A percentile compares a stretch with the other conserved stretches of the same genome.
phyloP scores from a whole-genome alignment of 2,329 filamentous ascomycete species.

The Aspergillus fumigatiaffinis region DNA sequence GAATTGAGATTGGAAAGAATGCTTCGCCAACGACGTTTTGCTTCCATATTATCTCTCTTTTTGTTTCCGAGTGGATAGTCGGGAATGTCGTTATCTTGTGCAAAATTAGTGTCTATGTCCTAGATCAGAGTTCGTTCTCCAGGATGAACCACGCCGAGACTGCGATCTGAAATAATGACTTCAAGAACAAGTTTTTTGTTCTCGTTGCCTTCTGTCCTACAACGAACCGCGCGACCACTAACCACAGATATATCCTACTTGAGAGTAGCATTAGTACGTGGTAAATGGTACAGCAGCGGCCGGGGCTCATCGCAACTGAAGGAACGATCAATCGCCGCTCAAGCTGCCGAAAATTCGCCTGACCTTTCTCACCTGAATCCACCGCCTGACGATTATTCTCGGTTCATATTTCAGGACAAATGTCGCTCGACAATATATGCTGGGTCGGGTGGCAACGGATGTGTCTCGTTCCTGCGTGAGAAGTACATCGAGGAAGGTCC shows the following conservation, averaged over 20 bases:
- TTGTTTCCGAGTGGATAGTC: not conserved
- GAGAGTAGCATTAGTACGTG: constrained; percentile 1
- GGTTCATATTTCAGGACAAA: constrained; percentile 81
- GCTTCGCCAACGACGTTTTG: not conserved
- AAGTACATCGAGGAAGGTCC: constrained; percentile 86
- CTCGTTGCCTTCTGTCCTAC: constrained; percentile 14
- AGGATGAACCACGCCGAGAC: constrained; percentile 15
- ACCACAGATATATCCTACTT: constrained; percentile 9
- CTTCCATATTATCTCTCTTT: not conserved
- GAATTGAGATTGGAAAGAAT: not conserved
- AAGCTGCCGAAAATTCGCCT: constrained; percentile 14
- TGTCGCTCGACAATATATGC: constrained; percentile 73
- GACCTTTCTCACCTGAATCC: constrained; percentile 66
- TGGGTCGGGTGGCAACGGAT: constrained; percentile 82
- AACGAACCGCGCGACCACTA: constrained; percentile 14
- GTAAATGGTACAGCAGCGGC: constrained; percentile 23
- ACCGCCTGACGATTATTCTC: constrained; percentile 75
- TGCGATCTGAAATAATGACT: constrained; percentile 16
- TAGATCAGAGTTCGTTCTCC: not conserved
- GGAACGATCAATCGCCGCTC: constrained; percentile 2
- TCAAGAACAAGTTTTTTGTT: constrained; percentile 16
- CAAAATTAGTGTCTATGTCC: not conserved
- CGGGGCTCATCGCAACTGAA: constrained; percentile 4
- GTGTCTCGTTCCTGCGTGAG: constrained; percentile 89
- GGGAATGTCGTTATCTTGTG: constrained; percentile 2